Evolutionary conservation across 1,284 basidiomycete genomes (phyloP), one percentile per base, ranked within the genome.

Genomic region (Acaromyces ingoldii): DNA sequence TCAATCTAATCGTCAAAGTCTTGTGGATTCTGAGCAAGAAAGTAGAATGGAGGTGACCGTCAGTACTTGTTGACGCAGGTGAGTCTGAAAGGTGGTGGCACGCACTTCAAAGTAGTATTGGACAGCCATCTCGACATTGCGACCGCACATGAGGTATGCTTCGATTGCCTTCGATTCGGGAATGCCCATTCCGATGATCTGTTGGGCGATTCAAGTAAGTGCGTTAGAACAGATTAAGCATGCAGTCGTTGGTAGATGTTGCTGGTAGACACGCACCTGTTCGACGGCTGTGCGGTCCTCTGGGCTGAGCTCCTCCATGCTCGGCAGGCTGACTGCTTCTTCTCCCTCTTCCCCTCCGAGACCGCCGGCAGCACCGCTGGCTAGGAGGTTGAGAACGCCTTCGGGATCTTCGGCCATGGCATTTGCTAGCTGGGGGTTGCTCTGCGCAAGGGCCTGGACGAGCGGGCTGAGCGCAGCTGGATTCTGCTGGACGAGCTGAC

Each of bases 121-220:
- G 17, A 74, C 65, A 4, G 72, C 72, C 69, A 74, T 71, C 50
- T 75, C 72, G 38, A 74, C 59, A 44, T 75, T 75, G 39, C 65
- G 59, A 19, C 69, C 72, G 42, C 72, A 75, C 69, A 74, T 72
- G 6, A 75, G 66, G 51, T 65, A 75, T 29, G 50, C 55, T 46
- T 74, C 72, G 39, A 74, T 70, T 21, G 72, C 72, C 55, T 70
- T 68, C 22, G 44, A 47, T 39, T 72, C 65, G 3, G 71, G 69
- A 22, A 75, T 71, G 25, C 72, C 72, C 69, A 75, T 70, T 2
- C 63, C 67, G 9, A 64, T 59, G 38, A 75, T 75, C 41, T 58
- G 46, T 21, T 30, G 11, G 46, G 13, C 25, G 25, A 28, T 11
- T 7, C 7, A 22, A 44, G 19, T 36, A 28, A 33, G 24, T 33